Conservation (phyloP, 108 stramenopile species). For the Phaeodactylum tricornutum region DNA sequence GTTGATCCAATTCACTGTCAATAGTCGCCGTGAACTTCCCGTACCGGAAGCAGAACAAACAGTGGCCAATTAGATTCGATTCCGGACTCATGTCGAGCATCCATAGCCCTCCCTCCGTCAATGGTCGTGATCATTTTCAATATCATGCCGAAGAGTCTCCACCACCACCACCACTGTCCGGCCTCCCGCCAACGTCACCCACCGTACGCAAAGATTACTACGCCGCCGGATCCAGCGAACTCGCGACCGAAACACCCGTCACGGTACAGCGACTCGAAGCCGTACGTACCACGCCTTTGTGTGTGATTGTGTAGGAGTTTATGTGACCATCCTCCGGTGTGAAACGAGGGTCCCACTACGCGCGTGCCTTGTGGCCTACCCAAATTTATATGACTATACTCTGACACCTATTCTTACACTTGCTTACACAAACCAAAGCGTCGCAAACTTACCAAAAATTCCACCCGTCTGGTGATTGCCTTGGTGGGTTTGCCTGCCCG, state of each 20-base stretch:
- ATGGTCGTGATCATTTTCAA: no score
- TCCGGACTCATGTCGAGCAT: no score
- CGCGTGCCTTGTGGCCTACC: background rate
- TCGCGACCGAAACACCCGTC: constrained; percentile 45
- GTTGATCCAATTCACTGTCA: no score
- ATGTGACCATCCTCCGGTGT: no score
- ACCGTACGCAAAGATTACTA: constrained; percentile 30
- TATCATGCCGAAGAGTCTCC: no score
- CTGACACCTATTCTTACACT: background rate
- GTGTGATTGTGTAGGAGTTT: no score
- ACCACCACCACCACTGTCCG: no score
- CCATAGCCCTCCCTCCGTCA: no score
- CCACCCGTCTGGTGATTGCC: constrained; percentile 61
- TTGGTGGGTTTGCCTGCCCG: constrained; percentile 83
- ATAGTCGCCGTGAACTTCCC: no score
- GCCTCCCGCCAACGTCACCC: background rate
- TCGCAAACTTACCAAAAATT: constrained; percentile 53
- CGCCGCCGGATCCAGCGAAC: constrained; percentile 48
- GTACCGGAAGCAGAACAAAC: no score
- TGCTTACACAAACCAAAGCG: constrained; percentile 21
- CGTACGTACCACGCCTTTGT: constrained; percentile 29
- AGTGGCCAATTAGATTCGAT: no score
- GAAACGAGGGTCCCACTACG: no score
- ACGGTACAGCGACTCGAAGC: constrained; percentile 60
- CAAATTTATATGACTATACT: background rate